Percentiles rank a stretch among this genome's conserved stretches.
Conservation (phyloP, 2,329 filamentous ascomycete species). For the Cytospora paraplurivora region DNA sequence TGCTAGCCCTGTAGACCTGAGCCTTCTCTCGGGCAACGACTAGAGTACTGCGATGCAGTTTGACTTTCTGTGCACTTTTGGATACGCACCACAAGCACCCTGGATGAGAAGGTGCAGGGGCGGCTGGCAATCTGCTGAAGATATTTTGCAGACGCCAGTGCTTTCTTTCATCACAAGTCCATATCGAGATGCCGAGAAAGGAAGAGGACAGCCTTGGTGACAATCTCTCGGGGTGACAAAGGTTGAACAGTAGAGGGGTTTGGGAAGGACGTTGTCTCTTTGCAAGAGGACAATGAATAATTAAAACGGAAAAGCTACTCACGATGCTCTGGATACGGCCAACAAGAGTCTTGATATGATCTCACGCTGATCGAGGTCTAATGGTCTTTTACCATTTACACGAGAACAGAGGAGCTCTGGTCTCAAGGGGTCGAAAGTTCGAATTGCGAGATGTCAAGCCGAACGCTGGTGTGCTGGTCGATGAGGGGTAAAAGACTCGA, state of each 20-base stretch:
- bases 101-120: background rate
- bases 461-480: constrained; percentile 19
- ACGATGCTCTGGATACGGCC: background rate
- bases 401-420: constrained; percentile 1
- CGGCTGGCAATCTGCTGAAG: background rate
- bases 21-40: background rate
- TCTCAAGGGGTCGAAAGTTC: constrained; percentile 13
- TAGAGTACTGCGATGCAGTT: background rate
- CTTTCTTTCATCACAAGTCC: constrained; percentile 3
- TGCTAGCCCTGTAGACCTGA: background rate
- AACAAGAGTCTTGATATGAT: background rate
- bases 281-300: background rate
- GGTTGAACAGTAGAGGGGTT: background rate
- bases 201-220: background rate
- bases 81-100: background rate
- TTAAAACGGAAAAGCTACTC: background rate
- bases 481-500: constrained; percentile 24
- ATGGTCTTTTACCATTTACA: background rate
- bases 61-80: background rate
- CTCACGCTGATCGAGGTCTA: constrained; percentile 1
- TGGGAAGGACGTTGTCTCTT: background rate
- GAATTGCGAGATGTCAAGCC: constrained; percentile 17
- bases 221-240: background rate
- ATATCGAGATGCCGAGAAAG: background rate
- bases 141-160: background rate